Evolutionary conservation across 176 grass and related monocot genomes (phyloP), one percentile per base, ranked within the genome.

Genomic region (Avena sativa): DNA sequence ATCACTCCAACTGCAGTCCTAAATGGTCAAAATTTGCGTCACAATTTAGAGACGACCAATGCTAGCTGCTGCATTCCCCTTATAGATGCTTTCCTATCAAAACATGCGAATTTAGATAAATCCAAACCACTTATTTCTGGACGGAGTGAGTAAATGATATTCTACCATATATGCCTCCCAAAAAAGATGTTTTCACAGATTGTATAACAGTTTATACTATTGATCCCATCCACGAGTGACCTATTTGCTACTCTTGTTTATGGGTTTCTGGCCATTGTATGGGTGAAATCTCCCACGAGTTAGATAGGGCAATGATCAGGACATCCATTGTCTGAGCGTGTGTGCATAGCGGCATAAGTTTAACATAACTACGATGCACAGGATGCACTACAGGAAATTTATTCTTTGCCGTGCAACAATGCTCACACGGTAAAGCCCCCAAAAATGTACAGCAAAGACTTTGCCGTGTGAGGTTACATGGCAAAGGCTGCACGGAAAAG

Each of bases 21-120:
- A 80, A 75, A 75, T 68, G 59, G 38, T 21, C 28, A 44, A 81
- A 47, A 58, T 32, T 76, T 68, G 57, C 10, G 76, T 19, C 25
- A 19, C 3, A 56, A 85, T 50, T 61, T 49, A 68, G 48, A 61
- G 12, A 40, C 19, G 26, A 50, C 40, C 4, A 86, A 69, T 20
- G 19, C 20, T 34, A 34, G 32, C 32, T 34, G 32, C 32, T 34
- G 32, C 32, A 34, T 34, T 34, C 32, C 32, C 30, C 32, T 34
- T 34, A 34, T 34, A 66, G 61, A 64, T 23, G 61, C 10, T 64
- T 12, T 63, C 21, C 2, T 61, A 61, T 23, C 20, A 60, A 81
- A 81, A 15, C 19, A 51, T n/a, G 30, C 30, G 30, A 32, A 32
- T 32, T 2, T 32, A 32, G 30, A 32, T 32, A 32, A 32, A 32